phyloP scores from a whole-genome alignment of 805 yeast species.

The Metschnikowia lachancei region DNA sequence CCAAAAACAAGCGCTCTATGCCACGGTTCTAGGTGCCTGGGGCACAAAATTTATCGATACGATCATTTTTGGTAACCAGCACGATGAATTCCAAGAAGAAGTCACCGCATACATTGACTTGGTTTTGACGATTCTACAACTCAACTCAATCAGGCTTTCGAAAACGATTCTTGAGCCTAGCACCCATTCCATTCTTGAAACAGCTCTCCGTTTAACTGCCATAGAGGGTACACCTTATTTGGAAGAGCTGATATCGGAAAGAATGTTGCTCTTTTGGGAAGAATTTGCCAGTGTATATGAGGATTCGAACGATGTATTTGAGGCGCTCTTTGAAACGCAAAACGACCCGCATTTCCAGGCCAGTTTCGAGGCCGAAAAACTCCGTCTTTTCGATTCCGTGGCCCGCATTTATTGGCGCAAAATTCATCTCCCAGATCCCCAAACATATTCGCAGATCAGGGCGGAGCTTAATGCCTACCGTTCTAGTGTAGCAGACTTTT shows the following conservation, averaged over 20 bases:
- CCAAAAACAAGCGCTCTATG: conserved; percentile 29
- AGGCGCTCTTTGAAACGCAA: conserved; percentile 17
- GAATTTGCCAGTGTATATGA: conserved; percentile 55
- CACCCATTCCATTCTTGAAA: conserved; percentile 43
- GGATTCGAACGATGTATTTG: conserved; percentile 19
- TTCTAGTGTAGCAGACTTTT: conserved; percentile 71
- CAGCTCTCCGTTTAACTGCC: conserved; percentile 52
- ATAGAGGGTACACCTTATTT: conserved; percentile 55
- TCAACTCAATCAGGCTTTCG: conserved; percentile 45
- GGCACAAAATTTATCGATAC: conserved; percentile 39
- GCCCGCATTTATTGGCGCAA: conserved; percentile 69
- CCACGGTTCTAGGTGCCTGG: conserved; percentile 46
- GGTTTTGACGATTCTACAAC: conserved; percentile 45
- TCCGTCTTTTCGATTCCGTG: conserved; percentile 47
- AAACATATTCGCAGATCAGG: conserved; percentile 29
- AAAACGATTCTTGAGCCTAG: conserved; percentile 35
- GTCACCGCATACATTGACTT: conserved; percentile 45
- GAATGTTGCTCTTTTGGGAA: conserved; percentile 66
- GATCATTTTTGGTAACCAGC: conserved; percentile 27
- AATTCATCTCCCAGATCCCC: conserved; percentile 44
- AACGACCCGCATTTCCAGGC: conserved; percentile 16
- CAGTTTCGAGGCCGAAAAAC: conserved; percentile 29
- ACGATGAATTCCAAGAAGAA: conserved; percentile 32
- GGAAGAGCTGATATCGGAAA: conserved; percentile 54
- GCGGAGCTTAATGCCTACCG: conserved; percentile 69